These are phyloP conservation scores for Ophiosphaerella narmari DNA, from an alignment of 2,329 filamentous ascomycete species.

Conservation along the genomic window DNA sequence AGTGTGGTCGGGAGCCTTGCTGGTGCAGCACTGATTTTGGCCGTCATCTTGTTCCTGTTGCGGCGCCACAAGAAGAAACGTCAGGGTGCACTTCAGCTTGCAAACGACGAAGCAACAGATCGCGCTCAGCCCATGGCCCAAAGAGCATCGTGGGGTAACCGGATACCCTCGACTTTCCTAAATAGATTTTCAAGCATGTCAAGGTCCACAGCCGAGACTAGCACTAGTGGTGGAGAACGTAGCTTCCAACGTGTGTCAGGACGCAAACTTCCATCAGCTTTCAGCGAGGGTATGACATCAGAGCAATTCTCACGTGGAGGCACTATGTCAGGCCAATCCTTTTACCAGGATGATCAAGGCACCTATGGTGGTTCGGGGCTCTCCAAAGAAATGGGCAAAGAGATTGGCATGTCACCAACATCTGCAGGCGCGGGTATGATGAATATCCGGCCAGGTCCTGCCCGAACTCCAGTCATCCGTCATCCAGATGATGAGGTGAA, in stretches of 20 bases:
- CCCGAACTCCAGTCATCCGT: conserved; percentile 64
- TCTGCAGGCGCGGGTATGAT: conserved; percentile 28
- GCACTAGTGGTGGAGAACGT: conserved; percentile 45
- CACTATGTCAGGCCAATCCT: conserved; percentile 46
- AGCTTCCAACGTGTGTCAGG: conserved; percentile 55
- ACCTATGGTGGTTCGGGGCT: conserved; percentile 43
- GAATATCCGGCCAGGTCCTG: conserved; percentile 60
- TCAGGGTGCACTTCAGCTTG: conserved; percentile 36
- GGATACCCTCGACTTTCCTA: conserved; percentile 47
- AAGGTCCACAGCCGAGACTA: conserved; percentile 43
- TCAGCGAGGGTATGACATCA: conserved; percentile 54
- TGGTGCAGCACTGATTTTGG: conserved; percentile 57
- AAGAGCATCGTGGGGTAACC: conserved; percentile 43
- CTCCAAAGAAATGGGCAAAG: conserved; percentile 33
- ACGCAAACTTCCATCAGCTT: conserved; percentile 55
- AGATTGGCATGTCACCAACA: conserved; percentile 27
- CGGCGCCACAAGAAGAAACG: conserved; percentile 54
- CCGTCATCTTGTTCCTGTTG: conserved; percentile 58
- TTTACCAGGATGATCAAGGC: conserved; percentile 52
- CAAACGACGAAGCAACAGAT: conserved; percentile 31
- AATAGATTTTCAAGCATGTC: conserved; percentile 47
- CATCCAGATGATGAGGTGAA: conserved; percentile 40
- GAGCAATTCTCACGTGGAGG: conserved; percentile 40
- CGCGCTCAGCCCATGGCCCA: conserved; percentile 45
- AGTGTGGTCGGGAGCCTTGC: conserved; percentile 67